These are phyloP conservation scores for Ascobolus immersus DNA, from an alignment of 495 filamentous ascomycete genomes.

Conservation along the genomic window DNA sequence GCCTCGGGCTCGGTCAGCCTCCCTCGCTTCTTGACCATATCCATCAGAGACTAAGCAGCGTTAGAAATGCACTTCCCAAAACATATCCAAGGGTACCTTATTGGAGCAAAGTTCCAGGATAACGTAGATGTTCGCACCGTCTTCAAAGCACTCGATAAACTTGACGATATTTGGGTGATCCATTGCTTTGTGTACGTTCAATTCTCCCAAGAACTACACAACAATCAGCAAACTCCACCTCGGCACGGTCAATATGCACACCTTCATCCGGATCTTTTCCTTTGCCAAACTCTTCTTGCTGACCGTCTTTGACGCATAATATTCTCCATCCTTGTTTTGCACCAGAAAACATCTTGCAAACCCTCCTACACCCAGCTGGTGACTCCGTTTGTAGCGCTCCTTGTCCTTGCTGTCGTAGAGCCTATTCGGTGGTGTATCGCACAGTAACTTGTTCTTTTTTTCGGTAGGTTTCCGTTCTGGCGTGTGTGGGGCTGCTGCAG, in stretches of 20 bases:
- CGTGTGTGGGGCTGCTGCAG: conserved; percentile 32
- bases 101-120: conserved; percentile 85
- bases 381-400: conserved; percentile 66
- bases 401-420: conserved; percentile 30
- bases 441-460: conserved; percentile 44
- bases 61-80: neutral
- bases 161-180: conserved; percentile 79
- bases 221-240: neutral
- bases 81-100: conserved; percentile 19
- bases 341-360: conserved; percentile 71
- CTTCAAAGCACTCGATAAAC: conserved; percentile 84
- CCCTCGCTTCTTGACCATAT: conserved; percentile 77
- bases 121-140: conserved; percentile 66
- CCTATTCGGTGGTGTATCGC: conserved; percentile 52
- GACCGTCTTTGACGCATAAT: conserved; percentile 20
- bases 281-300: conserved; percentile 54
- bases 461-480: conserved; percentile 20
- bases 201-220: conserved; percentile 73
- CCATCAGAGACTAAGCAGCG: conserved; percentile 52
- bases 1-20: conserved; percentile 76
- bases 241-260: conserved; percentile 20
- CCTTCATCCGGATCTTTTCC: conserved; percentile 62
- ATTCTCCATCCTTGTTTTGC: conserved; percentile 32
- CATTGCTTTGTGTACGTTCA: conserved; percentile 97
- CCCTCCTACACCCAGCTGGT: conserved; percentile 68